Percentiles rank a stretch among this genome's conserved stretches.
These are phyloP conservation scores for Imleria badia DNA, from an alignment of 768 basidiomycete species.

Conservation along the genomic window DNA sequence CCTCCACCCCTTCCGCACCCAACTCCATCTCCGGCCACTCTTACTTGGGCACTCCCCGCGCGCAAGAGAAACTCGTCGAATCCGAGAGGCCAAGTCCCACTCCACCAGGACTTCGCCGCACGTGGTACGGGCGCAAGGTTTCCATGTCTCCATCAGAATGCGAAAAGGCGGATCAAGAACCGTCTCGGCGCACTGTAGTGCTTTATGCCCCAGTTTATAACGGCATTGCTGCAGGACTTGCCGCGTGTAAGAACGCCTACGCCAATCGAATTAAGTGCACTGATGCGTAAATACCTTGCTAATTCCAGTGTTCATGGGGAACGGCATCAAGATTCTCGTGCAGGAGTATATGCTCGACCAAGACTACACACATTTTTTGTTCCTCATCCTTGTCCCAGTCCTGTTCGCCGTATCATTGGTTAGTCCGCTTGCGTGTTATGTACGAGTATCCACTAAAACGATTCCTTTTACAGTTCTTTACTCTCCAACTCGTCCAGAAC, in stretches of 20 bases:
- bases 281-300: conserved; percentile 1
- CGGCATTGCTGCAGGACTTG: conserved; percentile 28
- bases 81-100: conserved; percentile 21
- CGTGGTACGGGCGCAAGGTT: conserved; percentile 62
- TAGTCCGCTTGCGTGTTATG: conserved; percentile 16
- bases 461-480: conserved; percentile 36
- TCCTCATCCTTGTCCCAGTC: conserved; percentile 41
- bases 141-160: conserved; percentile 34
- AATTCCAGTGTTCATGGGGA: conserved; percentile 58
- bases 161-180: conserved; percentile 25
- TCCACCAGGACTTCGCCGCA: conserved; percentile 40
- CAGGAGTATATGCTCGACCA: conserved; percentile 50
- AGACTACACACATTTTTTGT: conserved; percentile 41
- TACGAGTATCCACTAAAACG: not conserved
- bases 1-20: conserved; percentile 30
- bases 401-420: conserved; percentile 48
- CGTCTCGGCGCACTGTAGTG: conserved; percentile 13
- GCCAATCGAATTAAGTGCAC: not conserved
- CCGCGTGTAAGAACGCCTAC: conserved; percentile 13
- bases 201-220: conserved; percentile 31
- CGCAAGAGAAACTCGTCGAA: conserved; percentile 14
- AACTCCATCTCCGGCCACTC: conserved; percentile 41
- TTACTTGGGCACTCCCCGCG: conserved; percentile 19
- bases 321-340: conserved; percentile 60
- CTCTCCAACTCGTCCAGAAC: conserved; percentile 41